Evolutionary conservation across 1,284 basidiomycete genomes (phyloP).

Genomic region (Boletellus sp.): DNA sequence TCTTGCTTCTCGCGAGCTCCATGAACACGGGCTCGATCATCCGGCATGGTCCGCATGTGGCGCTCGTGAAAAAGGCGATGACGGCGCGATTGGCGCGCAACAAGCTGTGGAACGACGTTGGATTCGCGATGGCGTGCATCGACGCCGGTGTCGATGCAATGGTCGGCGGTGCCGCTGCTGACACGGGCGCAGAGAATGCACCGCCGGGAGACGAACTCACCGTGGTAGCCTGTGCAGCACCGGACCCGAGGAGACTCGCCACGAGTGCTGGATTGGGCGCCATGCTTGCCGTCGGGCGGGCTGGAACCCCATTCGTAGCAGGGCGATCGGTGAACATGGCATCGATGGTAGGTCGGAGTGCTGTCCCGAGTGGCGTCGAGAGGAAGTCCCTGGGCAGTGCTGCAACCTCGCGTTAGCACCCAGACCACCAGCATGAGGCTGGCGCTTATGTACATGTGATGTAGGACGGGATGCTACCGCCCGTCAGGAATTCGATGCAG

Average conservation of each 20-base stretch:
- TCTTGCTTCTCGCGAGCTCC: conserved; percentile 44
- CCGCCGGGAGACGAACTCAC: conserved; percentile 24
- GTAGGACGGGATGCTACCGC: conserved; percentile 71
- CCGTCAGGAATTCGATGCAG: conserved; percentile 79
- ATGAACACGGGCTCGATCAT: conserved; percentile 65
- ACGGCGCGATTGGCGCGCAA: conserved; percentile 49
- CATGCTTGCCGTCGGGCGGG: conserved; percentile 32
- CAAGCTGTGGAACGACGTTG: conserved; percentile 49
- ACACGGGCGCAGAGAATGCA: conserved; percentile 21
- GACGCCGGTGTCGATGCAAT: conserved; percentile 41
- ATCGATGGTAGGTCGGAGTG: conserved; percentile 84
- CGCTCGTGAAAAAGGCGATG: conserved; percentile 65
- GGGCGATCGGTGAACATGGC: conserved; percentile 69
- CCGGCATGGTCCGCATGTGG: conserved; percentile 60
- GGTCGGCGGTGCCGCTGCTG: conserved; percentile 6
- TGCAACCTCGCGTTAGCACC: conserved; percentile 28
- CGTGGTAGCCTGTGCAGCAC: conserved; percentile 52
- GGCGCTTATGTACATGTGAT: conserved; percentile 62
- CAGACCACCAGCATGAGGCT: not conserved
- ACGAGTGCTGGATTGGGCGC: conserved; percentile 51
- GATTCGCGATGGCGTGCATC: conserved; percentile 57
- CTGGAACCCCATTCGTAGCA: conserved; percentile 38
- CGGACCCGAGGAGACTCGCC: conserved; percentile 58
- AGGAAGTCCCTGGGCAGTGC: conserved; percentile 88
- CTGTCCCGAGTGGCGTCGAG: conserved; percentile 85